A percentile compares a stretch with the other conserved stretches of the same genome.
Evolutionary conservation across 2,329 filamentous ascomycete genomes (phyloP).

Genomic region (Lachnellula willkommii): DNA sequence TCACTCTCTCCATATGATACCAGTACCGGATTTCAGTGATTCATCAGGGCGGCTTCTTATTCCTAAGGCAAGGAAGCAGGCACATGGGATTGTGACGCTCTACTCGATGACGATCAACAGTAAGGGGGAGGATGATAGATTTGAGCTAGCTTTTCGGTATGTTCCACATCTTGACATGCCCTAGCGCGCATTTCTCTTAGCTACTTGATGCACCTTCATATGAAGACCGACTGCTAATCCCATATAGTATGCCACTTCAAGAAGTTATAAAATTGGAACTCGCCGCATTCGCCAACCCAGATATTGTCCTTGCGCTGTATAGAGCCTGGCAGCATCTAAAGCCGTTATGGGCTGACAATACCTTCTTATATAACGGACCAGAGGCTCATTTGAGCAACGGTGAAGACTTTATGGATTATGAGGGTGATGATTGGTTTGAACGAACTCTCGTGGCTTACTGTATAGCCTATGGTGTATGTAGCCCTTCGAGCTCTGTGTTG

Average conservation of each 20-base stretch:
- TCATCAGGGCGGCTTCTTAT: slow-evolving; percentile 38
- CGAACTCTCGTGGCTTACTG: slow-evolving; percentile 65
- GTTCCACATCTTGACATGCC: background rate
- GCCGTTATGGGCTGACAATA: slow-evolving; percentile 59
- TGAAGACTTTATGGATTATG: slow-evolving; percentile 43
- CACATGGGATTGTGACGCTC: slow-evolving; percentile 59
- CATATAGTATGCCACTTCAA: slow-evolving; percentile 46
- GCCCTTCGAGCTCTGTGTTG: background rate
- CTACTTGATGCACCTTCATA: background rate
- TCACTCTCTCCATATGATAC: slow-evolving; percentile 64
- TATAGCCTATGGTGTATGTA: slow-evolving; percentile 55
- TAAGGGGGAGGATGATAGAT: slow-evolving; percentile 57
- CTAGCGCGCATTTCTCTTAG: background rate
- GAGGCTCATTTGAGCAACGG: slow-evolving; percentile 46
- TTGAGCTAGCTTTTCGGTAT: slow-evolving; percentile 54
- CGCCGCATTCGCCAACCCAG: slow-evolving; percentile 57
- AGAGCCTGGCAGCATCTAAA: slow-evolving; percentile 58
- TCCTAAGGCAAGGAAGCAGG: slow-evolving; percentile 42
- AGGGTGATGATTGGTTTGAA: slow-evolving; percentile 57
- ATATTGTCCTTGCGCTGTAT: slow-evolving; percentile 58
- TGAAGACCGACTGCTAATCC: background rate
- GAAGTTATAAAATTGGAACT: slow-evolving; percentile 52
- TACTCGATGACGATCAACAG: slow-evolving; percentile 47
- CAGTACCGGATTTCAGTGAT: slow-evolving; percentile 53
- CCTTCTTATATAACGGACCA: slow-evolving; percentile 58